Conservation (phyloP, 2,329 filamentous ascomycete species). For the Aspergillus floridensis region DNA sequence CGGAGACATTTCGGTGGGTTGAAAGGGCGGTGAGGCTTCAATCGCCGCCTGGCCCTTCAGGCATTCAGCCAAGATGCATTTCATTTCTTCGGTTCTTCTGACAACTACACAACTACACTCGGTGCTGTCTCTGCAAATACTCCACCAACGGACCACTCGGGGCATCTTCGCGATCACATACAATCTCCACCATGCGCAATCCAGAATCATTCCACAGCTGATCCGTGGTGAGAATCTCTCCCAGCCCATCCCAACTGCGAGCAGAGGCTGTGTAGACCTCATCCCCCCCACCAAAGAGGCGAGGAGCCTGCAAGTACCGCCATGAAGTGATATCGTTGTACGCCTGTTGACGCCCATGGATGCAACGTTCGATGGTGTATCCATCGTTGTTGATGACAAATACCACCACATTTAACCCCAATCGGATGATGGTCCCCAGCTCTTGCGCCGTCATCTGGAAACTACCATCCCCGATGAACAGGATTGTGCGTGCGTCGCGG, state of each 20-base stretch:
- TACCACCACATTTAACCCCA: not conserved
- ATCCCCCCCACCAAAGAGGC: not conserved
- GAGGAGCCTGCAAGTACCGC: conserved; percentile 23
- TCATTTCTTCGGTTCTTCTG: too few relatives aligned
- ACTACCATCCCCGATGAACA: too few relatives aligned
- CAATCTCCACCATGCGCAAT: not conserved
- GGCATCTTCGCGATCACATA: not conserved
- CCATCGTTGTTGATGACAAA: conserved; percentile 12
- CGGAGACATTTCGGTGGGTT: too few relatives aligned
- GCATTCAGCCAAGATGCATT: too few relatives aligned
- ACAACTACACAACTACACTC: too few relatives aligned
- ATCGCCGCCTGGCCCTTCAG: too few relatives aligned
- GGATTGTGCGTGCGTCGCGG: too few relatives aligned
- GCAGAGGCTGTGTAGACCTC: not conserved
- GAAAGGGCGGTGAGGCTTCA: too few relatives aligned
- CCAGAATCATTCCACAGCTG: not conserved
- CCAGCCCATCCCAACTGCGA: not conserved
- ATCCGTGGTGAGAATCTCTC: not conserved
- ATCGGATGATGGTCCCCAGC: too few relatives aligned
- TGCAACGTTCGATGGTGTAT: conserved; percentile 10
- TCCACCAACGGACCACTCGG: not conserved
- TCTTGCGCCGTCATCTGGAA: too few relatives aligned
- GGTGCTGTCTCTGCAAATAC: too few relatives aligned
- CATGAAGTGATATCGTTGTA: conserved; percentile 32
- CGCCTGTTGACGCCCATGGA: conserved; percentile 5